These are phyloP conservation scores for Oryza rufipogon DNA, from an alignment of 176 grass and related monocot genomes.

Conservation along the genomic window DNA sequence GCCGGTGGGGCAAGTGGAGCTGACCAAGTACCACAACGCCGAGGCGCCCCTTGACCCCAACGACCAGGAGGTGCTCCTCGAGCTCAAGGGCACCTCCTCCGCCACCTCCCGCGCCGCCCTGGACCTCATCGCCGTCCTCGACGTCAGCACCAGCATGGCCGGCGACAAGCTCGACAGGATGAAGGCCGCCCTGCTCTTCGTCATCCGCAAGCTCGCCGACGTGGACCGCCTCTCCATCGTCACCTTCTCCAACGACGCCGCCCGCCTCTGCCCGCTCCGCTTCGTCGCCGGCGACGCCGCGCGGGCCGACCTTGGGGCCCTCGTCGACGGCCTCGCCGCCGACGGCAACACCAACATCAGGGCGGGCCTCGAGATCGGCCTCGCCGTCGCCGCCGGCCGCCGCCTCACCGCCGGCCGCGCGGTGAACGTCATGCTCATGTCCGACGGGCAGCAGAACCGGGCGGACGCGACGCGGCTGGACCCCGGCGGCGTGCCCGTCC, in stretches of 20 bases:
- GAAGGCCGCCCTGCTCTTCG: slow-evolving; percentile 31
- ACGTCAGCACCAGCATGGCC: slow-evolving; percentile 21
- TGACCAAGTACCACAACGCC: background rate
- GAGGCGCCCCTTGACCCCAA: slow-evolving; percentile 9
- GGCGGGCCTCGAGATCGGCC: slow-evolving; percentile 13
- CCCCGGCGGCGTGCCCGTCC: background rate
- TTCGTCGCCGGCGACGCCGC: slow-evolving; percentile 19
- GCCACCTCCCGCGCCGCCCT: background rate
- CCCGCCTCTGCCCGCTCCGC: slow-evolving; percentile 27
- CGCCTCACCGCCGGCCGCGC: background rate
- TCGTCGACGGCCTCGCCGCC: slow-evolving; percentile 16
- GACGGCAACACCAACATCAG: slow-evolving; percentile 18
- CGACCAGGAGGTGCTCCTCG: slow-evolving; percentile 35
- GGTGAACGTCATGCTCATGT: slow-evolving; percentile 34
- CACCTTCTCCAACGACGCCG: slow-evolving; percentile 14
- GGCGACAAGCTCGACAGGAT: slow-evolving; percentile 19
- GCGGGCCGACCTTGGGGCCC: background rate
- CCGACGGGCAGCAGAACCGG: slow-evolving; percentile 2
- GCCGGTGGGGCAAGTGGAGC: background rate
- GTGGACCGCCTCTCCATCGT: slow-evolving; percentile 46
- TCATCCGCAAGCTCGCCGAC: slow-evolving; percentile 33
- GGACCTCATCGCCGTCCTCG: slow-evolving; percentile 43
- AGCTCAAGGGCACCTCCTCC: slow-evolving; percentile 13
- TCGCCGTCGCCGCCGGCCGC: slow-evolving; percentile 27
- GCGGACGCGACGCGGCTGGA: background rate